Evolutionary conservation across 306 rosid genomes (phyloP).

Genomic region (Chamaecrista fasciculata): DNA sequence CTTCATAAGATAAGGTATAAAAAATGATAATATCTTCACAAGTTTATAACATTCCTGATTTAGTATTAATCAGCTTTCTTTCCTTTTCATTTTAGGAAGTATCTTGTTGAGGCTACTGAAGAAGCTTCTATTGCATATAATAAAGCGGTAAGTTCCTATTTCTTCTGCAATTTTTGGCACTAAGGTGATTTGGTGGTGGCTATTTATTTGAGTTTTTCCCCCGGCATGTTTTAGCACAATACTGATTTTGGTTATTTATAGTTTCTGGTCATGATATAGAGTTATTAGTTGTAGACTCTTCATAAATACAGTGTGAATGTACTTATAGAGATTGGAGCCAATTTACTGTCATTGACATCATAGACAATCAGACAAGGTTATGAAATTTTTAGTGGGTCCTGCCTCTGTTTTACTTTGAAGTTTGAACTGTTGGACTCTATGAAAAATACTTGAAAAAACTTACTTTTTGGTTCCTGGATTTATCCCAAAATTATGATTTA

Average conservation of each 20-base stretch:
- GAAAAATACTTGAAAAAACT: too few species aligned
- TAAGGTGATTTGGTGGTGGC: neutral
- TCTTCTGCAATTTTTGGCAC: neutral
- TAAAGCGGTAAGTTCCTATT: slow-evolving; percentile 68
- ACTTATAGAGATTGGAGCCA: neutral
- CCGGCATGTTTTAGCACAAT: neutral
- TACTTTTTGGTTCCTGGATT: too few species aligned
- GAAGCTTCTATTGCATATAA: slow-evolving; percentile 83
- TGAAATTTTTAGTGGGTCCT: slow-evolving; percentile 10
- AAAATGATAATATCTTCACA: neutral
- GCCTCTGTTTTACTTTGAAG: neutral
- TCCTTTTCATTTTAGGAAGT: slow-evolving; percentile 52
- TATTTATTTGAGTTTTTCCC: neutral
- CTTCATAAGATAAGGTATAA: slow-evolving; percentile 81
- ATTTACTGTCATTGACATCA: neutral
- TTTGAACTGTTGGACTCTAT: slow-evolving; percentile 11
- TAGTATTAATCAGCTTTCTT: neutral
- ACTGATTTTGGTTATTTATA: neutral
- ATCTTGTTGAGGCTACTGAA: slow-evolving; percentile 85
- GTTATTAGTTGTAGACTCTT: slow-evolving; percentile 7
- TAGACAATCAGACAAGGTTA: slow-evolving; percentile 17
- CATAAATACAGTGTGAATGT: neutral
- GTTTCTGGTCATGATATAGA: neutral
- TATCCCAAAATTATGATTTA: too few species aligned
- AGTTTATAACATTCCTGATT: slow-evolving; percentile 19